Evolutionary conservation across 192 early-diverging fungal species (phyloP).

Genomic region (Coemansia sp.): DNA sequence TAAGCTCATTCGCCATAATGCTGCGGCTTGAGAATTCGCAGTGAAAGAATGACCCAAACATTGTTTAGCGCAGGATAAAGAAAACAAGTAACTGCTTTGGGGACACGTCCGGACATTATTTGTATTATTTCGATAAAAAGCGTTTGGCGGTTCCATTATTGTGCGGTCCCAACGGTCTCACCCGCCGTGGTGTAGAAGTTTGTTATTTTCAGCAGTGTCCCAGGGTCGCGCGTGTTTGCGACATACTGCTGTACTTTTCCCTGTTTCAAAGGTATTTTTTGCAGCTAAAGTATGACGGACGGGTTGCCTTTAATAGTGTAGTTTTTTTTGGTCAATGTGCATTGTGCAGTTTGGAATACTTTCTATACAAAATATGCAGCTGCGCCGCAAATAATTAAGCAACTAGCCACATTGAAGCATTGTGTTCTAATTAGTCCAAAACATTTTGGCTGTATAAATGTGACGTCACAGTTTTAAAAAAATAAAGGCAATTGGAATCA

Average conservation of each 20-base stretch:
- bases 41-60: slow-evolving; percentile 8
- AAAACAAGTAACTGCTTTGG: slow-evolving; percentile 14
- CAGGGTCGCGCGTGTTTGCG: too few relatives aligned
- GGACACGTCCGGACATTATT: background rate
- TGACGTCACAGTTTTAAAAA: too few relatives aligned
- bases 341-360: background rate
- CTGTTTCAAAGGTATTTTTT: too few relatives aligned
- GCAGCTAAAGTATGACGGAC: too few relatives aligned
- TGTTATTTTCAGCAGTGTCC: too few relatives aligned
- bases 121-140: background rate
- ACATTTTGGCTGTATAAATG: background rate
- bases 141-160: too few relatives aligned
- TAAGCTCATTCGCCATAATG: background rate
- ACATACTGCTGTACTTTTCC: too few relatives aligned
- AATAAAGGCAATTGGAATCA: too few relatives aligned
- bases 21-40: background rate
- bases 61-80: background rate
- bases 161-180: too few relatives aligned
- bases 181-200: too few relatives aligned
- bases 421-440: background rate
- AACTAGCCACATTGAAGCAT: background rate
- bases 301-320: too few relatives aligned
- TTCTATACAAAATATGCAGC: background rate
- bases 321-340: too few relatives aligned
- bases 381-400: slow-evolving; percentile 2